phyloP scores from a whole-genome alignment of 495 filamentous ascomycete species.

The Tuber umbilicatum region DNA sequence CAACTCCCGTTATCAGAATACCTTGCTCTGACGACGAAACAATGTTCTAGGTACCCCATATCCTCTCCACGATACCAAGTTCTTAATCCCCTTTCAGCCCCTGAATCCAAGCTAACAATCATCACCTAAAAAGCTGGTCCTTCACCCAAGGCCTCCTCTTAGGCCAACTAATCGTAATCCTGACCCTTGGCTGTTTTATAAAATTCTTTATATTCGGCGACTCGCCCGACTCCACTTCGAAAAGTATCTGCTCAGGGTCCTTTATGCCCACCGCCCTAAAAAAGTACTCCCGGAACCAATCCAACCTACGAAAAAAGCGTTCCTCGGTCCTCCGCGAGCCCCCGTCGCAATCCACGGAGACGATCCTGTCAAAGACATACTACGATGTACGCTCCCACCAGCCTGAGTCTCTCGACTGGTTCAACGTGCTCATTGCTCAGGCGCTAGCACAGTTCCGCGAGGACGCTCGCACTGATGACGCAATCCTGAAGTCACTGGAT shows the following conservation, averaged over 20 bases:
- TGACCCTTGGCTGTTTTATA: conserved; percentile 89
- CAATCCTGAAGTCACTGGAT: conserved; percentile 89
- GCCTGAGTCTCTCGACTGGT: conserved; percentile 98
- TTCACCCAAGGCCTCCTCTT: conserved; percentile 91
- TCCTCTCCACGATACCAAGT: conserved; percentile 13
- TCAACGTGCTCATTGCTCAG: conserved; percentile 95
- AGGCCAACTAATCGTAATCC: conserved; percentile 83
- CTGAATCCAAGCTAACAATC: conserved; percentile 28
- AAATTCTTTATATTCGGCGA: conserved; percentile 99
- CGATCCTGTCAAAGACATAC: conserved; percentile 92
- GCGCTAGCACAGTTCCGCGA: conserved; percentile 91
- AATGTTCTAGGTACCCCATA: conserved; percentile 27
- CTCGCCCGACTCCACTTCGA: conserved; percentile 68
- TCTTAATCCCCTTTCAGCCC: conserved; percentile 14
- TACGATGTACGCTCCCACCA: conserved; percentile 95
- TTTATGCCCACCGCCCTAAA: conserved; percentile 56
- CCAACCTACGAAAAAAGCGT: conserved; percentile 63
- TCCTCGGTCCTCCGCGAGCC: conserved; percentile 63
- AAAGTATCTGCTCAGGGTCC: conserved; percentile 48
- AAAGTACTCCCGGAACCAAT: conserved; percentile 38
- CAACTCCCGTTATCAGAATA: conserved; percentile 39
- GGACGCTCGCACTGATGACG: conserved; percentile 82
- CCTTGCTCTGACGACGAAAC: conserved; percentile 37
- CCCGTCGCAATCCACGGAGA: conserved; percentile 69
- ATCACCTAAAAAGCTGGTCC: conserved; percentile 56